Evolutionary conservation across 768 basidiomycete species (phyloP).

Genomic region (Candolleomyces eurysporus): DNA sequence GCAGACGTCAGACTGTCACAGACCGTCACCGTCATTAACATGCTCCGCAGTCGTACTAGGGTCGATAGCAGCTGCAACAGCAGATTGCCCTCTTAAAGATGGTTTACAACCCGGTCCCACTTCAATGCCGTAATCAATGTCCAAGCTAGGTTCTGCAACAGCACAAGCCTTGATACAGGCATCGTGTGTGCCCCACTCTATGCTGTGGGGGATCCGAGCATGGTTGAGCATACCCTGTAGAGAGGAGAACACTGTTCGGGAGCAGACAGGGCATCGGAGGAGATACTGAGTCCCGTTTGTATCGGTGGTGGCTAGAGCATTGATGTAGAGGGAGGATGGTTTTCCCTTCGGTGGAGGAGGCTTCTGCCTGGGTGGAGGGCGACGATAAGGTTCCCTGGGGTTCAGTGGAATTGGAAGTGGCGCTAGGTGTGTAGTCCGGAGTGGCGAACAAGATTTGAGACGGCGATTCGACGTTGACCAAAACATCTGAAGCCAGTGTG

Average conservation of each 20-base stretch:
- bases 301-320: slow-evolving; percentile 6
- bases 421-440: not conserved
- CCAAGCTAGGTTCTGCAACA: slow-evolving; percentile 36
- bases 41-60: not conserved
- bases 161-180: slow-evolving; percentile 54
- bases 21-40: slow-evolving; percentile 5
- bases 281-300: slow-evolving; percentile 24
- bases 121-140: slow-evolving; percentile 39
- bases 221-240: slow-evolving; percentile 57
- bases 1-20: slow-evolving; percentile 11
- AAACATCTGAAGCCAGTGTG: slow-evolving; percentile 40
- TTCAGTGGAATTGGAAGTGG: slow-evolving; percentile 23
- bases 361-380: slow-evolving; percentile 27
- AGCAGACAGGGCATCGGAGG: slow-evolving; percentile 46
- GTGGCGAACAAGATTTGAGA: slow-evolving; percentile 35
- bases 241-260: slow-evolving; percentile 43
- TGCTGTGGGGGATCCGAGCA: slow-evolving; percentile 45
- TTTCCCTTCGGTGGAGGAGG: slow-evolving; percentile 8
- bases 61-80: slow-evolving; percentile 9
- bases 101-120: slow-evolving; percentile 46
- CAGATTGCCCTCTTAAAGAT: slow-evolving; percentile 50
- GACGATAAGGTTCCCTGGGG: slow-evolving; percentile 18
- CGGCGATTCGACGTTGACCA: slow-evolving; percentile 38
- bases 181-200: slow-evolving; percentile 56
- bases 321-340: slow-evolving; percentile 10